Evolutionary conservation across 306 rosid genomes (phyloP).

Genomic region (Cajanus cajan): DNA sequence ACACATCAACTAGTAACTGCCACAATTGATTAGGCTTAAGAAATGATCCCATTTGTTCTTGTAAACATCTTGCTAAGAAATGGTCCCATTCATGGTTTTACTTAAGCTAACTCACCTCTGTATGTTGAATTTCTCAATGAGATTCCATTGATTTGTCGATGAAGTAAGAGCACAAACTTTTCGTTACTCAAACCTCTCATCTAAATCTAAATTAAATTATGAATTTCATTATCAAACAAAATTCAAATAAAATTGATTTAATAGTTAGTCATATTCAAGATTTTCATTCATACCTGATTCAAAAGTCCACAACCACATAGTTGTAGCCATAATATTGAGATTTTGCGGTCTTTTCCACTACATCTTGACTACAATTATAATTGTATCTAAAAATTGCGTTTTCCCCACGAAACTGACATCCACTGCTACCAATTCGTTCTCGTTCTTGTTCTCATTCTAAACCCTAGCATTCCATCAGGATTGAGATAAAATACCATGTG

Average conservation of each 20-base stretch:
- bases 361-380: background rate
- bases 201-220: constrained; percentile 39
- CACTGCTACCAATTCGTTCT: too few species aligned
- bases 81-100: constrained; percentile 66
- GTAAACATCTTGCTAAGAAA: constrained; percentile 66
- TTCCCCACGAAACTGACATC: too few species aligned
- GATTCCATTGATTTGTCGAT: constrained; percentile 63
- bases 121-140: constrained; percentile 61
- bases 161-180: constrained; percentile 66
- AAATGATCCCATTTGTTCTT: too few species aligned
- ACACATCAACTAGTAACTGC: too few species aligned
- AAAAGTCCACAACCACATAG: background rate
- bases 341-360: background rate
- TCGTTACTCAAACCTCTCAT: constrained; percentile 65
- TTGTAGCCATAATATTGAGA: background rate
- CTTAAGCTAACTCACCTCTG: constrained; percentile 47
- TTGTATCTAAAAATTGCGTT: too few species aligned
- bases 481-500: too few species aligned
- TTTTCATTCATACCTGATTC: constrained; percentile 52
- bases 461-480: too few species aligned
- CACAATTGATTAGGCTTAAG: too few species aligned
- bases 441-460: too few species aligned
- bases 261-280: background rate
- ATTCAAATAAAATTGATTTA: background rate
- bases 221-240: background rate